Evolutionary conservation across 2,329 filamentous ascomycete species (phyloP).

Genomic region (Aspergillus bombycis): DNA sequence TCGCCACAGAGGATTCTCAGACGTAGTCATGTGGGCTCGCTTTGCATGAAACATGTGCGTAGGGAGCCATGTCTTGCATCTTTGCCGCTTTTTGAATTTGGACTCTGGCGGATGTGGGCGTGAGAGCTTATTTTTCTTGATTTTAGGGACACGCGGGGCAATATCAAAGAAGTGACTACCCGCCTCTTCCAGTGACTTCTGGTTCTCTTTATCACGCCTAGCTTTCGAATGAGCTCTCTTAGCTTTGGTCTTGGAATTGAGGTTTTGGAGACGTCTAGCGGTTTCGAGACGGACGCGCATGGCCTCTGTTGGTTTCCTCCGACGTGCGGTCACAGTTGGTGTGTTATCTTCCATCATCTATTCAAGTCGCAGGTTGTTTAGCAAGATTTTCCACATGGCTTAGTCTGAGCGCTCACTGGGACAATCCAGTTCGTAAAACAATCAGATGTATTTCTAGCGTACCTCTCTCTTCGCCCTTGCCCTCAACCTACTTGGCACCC

Average conservation of each 20-base stretch:
- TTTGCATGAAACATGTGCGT: slow-evolving; percentile 96
- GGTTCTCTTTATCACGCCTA: slow-evolving; percentile 37
- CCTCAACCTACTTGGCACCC: slow-evolving; percentile 77
- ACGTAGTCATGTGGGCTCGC: slow-evolving; percentile 81
- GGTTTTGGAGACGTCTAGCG: slow-evolving; percentile 68
- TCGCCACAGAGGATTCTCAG: slow-evolving; percentile 81
- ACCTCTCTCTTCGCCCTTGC: slow-evolving; percentile 67
- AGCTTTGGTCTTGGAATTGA: slow-evolving; percentile 54
- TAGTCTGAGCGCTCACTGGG: not conserved
- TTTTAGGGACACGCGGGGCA: slow-evolving; percentile 60
- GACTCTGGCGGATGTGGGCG: slow-evolving; percentile 63
- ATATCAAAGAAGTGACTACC: slow-evolving; percentile 39
- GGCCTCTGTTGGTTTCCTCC: slow-evolving; percentile 49
- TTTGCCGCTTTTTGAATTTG: slow-evolving; percentile 82
- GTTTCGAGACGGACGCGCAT: slow-evolving; percentile 69
- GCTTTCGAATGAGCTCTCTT: slow-evolving; percentile 49
- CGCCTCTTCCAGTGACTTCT: slow-evolving; percentile 24
- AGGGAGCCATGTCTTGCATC: slow-evolving; percentile 89
- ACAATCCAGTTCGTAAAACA: not conserved
- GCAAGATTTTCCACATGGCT: not conserved
- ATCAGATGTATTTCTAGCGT: slow-evolving; percentile 14
- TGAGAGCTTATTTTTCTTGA: slow-evolving; percentile 71
- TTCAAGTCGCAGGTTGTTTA: slow-evolving; percentile 6
- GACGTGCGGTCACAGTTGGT: slow-evolving; percentile 68
- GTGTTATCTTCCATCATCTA: slow-evolving; percentile 92